These are phyloP conservation scores for Polyrhizophydium stewartii DNA, from an alignment of 371 early-diverging fungal genomes.

Conservation along the genomic window DNA sequence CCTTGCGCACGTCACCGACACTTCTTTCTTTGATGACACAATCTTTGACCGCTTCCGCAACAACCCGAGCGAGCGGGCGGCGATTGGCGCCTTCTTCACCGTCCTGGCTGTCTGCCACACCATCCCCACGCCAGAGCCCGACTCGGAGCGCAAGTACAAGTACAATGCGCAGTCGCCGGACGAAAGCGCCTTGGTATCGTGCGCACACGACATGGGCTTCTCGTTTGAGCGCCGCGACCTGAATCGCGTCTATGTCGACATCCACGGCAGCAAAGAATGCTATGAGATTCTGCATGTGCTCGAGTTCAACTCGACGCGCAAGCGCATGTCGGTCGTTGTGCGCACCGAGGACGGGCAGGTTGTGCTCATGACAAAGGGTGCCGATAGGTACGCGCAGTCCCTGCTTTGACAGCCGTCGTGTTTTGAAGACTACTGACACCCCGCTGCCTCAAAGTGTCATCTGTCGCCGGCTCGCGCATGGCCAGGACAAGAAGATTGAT, in stretches of 20 bases:
- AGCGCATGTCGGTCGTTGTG: slow-evolving; percentile 89
- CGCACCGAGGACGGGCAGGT: slow-evolving; percentile 63
- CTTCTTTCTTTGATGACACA: neutral
- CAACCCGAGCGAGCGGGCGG: too few relatives aligned
- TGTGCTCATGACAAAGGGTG: slow-evolving; percentile 91
- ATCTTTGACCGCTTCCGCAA: too few relatives aligned
- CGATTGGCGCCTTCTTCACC: slow-evolving; percentile 55
- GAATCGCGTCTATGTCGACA: slow-evolving; percentile 57
- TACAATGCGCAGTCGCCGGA: slow-evolving; percentile 94
- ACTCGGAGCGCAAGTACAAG: slow-evolving; percentile 2
- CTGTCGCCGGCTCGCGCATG: slow-evolving; percentile 67
- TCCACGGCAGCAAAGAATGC: slow-evolving; percentile 58
- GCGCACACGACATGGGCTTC: slow-evolving; percentile 81
- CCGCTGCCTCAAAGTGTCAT: too few relatives aligned
- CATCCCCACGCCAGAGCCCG: slow-evolving; percentile 65
- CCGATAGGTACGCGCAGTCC: slow-evolving; percentile 64
- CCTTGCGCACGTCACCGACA: neutral
- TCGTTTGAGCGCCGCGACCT: slow-evolving; percentile 63
- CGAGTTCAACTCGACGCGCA: slow-evolving; percentile 87
- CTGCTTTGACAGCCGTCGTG: too few relatives aligned
- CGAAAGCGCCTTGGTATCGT: slow-evolving; percentile 84
- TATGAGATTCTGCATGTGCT: slow-evolving; percentile 74
- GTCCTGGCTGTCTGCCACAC: slow-evolving; percentile 85
- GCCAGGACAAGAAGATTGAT: slow-evolving; percentile 60
- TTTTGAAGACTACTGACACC: too few relatives aligned